Base-by-base conservation (phyloP, 129 eudicot genomes). In the Artemisia tridentata region DNA sequence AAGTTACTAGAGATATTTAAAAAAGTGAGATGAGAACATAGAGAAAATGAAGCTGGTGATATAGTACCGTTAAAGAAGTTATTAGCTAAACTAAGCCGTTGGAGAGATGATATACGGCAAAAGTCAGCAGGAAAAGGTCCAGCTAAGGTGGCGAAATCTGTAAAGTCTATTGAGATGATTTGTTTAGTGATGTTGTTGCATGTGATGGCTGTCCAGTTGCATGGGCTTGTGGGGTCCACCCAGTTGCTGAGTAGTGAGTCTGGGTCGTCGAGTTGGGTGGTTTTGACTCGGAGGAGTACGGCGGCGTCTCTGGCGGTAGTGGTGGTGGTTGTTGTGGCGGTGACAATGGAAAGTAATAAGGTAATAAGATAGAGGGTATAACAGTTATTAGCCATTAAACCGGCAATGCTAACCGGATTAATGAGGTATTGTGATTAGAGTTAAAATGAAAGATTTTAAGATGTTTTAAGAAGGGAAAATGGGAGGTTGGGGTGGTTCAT, bases 101-200 rank as follows among this genome's bases (percentile, higher is more conserved):
- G 90, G 51, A 92, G 96, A 6, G 91, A 65, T 9, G 69, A 70
- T 60, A 92, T 72, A 47, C 96, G 80, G 72, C 96, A 88, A 41
- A 91, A 88, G 43, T 84, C 93, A 3, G 83, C 86, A 43, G 96
- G 96, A 11, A 91, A 88, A 0, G 62, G 41, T 3, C 96, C 91
- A 31, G 84, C 47, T 25, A 91, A 67, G 23, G 15, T 63, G 27
- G 68, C 31, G 38, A 79, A 69, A 7, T 69, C 76, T 10, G 86
- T n/a, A 51, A 91, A 83, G 55, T 84, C 81, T 7, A 91, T 65
- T 13, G 96, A 71, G 7, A 80, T 75, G 31, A 91, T 88, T 9
- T 78, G 57, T 41, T 12, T 7, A 12, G 73, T 63, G 3, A 0
- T 27, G n/a, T 72, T 18, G 23, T 79, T 48, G 31, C 97, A 91